These are phyloP conservation scores for Sporobolomyces roseus DNA, from an alignment of 768 basidiomycete species.

Conservation along the genomic window DNA sequence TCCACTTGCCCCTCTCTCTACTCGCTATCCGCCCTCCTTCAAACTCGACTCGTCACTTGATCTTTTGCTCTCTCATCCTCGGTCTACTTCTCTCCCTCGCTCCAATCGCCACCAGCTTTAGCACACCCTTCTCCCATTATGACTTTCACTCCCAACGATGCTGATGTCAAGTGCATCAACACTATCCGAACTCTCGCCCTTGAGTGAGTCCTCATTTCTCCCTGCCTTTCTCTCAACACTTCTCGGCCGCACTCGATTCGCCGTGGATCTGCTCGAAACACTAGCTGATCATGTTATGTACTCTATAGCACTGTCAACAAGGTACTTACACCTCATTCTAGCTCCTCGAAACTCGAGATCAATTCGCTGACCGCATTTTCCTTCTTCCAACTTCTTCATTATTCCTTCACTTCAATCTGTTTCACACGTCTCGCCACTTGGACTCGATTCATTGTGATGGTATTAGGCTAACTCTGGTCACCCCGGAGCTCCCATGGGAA, in stretches of 20 bases:
- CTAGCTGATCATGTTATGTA: not conserved
- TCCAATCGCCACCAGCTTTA: not conserved
- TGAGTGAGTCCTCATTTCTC: constrained; percentile 21
- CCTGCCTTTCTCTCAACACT: not conserved
- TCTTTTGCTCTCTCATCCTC: not conserved
- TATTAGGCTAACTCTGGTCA: constrained; percentile 83
- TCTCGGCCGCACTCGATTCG: not conserved
- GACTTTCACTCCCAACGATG: constrained; percentile 36
- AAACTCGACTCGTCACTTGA: not conserved
- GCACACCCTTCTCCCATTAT: constrained; percentile 9
- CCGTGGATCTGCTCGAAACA: not conserved
- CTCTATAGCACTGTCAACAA: constrained; percentile 42
- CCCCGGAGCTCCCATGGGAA: constrained; percentile 86
- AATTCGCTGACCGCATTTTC: constrained; percentile 8
- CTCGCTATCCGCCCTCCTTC: not conserved
- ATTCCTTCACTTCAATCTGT: no score
- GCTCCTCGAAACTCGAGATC: no score
- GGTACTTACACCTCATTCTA: constrained; percentile 5
- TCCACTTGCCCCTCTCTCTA: not conserved
- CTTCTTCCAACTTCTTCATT: no score
- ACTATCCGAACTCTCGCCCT: constrained; percentile 46
- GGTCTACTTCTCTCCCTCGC: not conserved
- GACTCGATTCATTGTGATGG: not conserved
- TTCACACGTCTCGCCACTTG: no score
- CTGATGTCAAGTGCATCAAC: constrained; percentile 43